Evolutionary conservation across 2,329 filamentous ascomycete genomes (phyloP).

Genomic region (Cryoendolithus antarcticus): DNA sequence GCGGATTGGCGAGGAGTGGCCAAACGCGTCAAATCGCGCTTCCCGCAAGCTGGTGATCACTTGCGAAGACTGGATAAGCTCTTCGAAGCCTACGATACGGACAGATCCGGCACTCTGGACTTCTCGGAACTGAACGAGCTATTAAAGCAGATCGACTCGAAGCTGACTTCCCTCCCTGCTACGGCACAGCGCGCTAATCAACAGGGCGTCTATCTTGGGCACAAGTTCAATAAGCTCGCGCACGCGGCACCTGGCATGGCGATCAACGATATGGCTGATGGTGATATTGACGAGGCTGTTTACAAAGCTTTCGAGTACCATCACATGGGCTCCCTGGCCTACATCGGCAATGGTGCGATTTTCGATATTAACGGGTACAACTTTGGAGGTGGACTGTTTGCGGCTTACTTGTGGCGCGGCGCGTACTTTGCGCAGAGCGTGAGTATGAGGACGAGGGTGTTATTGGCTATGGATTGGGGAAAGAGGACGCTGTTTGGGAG

Average conservation of each 20-base stretch:
- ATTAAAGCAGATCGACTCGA: constrained; percentile 82
- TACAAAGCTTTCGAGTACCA: constrained; percentile 93
- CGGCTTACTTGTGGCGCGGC: constrained; percentile 90
- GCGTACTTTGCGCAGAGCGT: constrained; percentile 98
- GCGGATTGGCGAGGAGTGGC: constrained; percentile 80
- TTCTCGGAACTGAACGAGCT: constrained; percentile 85
- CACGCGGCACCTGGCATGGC: constrained; percentile 61
- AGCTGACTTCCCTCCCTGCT: constrained; percentile 85
- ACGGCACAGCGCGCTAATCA: constrained; percentile 95
- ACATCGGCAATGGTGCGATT: constrained; percentile 90
- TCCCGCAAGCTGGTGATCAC: constrained; percentile 81
- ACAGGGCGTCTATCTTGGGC: constrained; percentile 82
- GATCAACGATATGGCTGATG: constrained; percentile 72
- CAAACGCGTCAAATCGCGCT: constrained; percentile 69
- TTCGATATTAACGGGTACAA: constrained; percentile 79
- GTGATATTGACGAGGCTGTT: constrained; percentile 79
- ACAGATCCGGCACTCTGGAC: constrained; percentile 84
- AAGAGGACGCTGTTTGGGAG: constrained; percentile 90
- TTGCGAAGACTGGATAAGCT: constrained; percentile 81
- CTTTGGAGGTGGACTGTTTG: constrained; percentile 71
- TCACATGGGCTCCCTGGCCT: constrained; percentile 83
- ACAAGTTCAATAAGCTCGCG: constrained; percentile 87
- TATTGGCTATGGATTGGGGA: constrained; percentile 98
- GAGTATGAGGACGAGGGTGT: constrained; percentile 72
- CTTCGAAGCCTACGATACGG: constrained; percentile 84